A percentile compares a stretch with the other conserved stretches of the same genome.
Conservation (phyloP, 345 rosid genomes). For the Populus alba region DNA sequence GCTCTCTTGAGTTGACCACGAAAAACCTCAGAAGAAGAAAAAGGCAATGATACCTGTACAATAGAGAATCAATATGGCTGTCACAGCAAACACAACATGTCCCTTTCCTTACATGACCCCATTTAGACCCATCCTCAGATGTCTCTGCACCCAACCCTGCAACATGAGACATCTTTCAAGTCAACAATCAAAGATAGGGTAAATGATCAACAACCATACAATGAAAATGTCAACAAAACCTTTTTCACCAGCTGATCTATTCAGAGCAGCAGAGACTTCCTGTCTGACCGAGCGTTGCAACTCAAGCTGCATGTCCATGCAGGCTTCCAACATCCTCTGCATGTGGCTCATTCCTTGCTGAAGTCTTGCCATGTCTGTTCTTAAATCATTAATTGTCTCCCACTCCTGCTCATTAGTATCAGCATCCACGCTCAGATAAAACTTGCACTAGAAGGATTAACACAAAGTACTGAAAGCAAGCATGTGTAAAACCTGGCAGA, state of each 20-base stretch:
- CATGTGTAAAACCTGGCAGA: neutral
- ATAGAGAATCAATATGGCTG: slow-evolving; percentile 82
- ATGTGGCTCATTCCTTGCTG: slow-evolving; percentile 98
- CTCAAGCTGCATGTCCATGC: slow-evolving; percentile 99
- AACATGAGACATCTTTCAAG: slow-evolving; percentile 4
- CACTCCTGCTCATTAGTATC: slow-evolving; percentile 63
- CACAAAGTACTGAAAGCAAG: neutral
- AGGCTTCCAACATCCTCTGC: slow-evolving; percentile 98
- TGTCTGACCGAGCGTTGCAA: slow-evolving; percentile 96
- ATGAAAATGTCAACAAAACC: slow-evolving; percentile 33
- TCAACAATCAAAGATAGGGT: neutral
- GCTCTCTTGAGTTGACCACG: too few relatives aligned
- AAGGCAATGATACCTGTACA: slow-evolving; percentile 66
- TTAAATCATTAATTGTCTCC: slow-evolving; percentile 90
- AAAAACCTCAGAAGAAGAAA: neutral
- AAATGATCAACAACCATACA: neutral
- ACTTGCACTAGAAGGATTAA: slow-evolving; percentile 1
- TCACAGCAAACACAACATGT: slow-evolving; percentile 98
- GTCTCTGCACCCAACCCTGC: slow-evolving; percentile 68
- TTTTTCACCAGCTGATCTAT: slow-evolving; percentile 67
- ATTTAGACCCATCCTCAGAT: slow-evolving; percentile 85
- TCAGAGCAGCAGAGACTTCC: slow-evolving; percentile 96
- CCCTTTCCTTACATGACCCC: slow-evolving; percentile 93
- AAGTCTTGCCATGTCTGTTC: slow-evolving; percentile 88
- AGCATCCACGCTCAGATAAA: slow-evolving; percentile 12